Conservation (phyloP, 202 grass and related monocot genomes). For the Musa balbisiana region DNA sequence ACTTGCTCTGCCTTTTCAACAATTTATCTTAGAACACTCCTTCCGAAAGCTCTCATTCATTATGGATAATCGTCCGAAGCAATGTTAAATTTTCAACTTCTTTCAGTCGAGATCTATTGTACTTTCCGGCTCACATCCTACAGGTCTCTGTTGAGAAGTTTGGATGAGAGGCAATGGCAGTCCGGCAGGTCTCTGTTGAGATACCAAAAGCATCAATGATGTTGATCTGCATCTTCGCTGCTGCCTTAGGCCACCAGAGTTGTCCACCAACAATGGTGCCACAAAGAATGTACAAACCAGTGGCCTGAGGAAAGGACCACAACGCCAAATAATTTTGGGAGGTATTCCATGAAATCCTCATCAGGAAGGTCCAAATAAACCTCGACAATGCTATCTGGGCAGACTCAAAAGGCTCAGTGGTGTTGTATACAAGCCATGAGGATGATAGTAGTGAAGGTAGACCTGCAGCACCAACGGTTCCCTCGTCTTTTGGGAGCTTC, state of each 20-base stretch:
- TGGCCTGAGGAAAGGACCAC: conserved; percentile 80
- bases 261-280: conserved; percentile 68
- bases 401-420: conserved; percentile 44
- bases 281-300: conserved; percentile 77
- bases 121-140: too few species aligned
- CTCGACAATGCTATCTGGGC: conserved; percentile 55
- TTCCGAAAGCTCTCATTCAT: too few species aligned
- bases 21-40: too few species aligned
- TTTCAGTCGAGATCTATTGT: too few species aligned
- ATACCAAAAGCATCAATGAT: conserved; percentile 71
- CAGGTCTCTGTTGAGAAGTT: conserved; percentile 32
- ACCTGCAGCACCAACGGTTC: conserved; percentile 61
- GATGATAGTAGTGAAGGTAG: conserved; percentile 58
- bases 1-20: too few species aligned
- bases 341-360: conserved; percentile 61
- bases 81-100: too few species aligned
- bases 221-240: conserved; percentile 64
- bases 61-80: too few species aligned
- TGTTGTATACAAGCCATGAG: conserved; percentile 76
- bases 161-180: conserved; percentile 50
- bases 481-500: conserved; percentile 70
- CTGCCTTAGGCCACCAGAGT: conserved; percentile 69
- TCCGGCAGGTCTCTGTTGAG: conserved; percentile 67
- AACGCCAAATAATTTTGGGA: conserved; percentile 57
- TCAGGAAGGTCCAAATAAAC: conserved; percentile 82